Conservation (phyloP, 257 asterid genomes). For the Solanum lignicaule region DNA sequence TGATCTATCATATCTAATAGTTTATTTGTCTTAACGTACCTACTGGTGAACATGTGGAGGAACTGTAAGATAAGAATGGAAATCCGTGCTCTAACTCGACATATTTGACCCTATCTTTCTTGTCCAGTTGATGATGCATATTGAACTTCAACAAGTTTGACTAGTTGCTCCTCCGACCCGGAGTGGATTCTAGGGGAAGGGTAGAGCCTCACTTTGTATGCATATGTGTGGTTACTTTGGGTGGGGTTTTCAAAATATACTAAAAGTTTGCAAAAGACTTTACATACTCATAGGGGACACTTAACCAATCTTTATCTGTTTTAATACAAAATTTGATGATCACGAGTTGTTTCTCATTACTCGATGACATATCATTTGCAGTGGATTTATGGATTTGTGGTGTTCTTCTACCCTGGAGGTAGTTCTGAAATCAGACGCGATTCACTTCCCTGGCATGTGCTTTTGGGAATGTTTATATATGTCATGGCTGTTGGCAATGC, state of each 20-base stretch:
- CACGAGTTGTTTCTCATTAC: background rate
- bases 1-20: background rate
- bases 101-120: too few relatives aligned
- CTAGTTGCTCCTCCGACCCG: too few relatives aligned
- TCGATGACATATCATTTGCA: constrained; percentile 19
- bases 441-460: constrained; percentile 91
- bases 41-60: background rate
- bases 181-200: too few relatives aligned
- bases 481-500: constrained; percentile 63
- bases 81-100: too few relatives aligned
- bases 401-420: constrained; percentile 96
- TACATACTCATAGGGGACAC: background rate
- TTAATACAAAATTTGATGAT: background rate
- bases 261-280: background rate
- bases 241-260: background rate
- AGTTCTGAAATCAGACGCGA: constrained; percentile 42
- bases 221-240: background rate
- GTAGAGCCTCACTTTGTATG: background rate
- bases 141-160: too few relatives aligned
- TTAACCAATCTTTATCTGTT: background rate
- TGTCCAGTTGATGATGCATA: too few relatives aligned
- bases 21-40: background rate
- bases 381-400: constrained; percentile 85
- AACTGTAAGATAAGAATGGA: too few relatives aligned
- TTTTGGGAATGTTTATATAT: constrained; percentile 56